Evolutionary conservation across 2,329 filamentous ascomycete species (phyloP).

Genomic region (Penicillium sp.): DNA sequence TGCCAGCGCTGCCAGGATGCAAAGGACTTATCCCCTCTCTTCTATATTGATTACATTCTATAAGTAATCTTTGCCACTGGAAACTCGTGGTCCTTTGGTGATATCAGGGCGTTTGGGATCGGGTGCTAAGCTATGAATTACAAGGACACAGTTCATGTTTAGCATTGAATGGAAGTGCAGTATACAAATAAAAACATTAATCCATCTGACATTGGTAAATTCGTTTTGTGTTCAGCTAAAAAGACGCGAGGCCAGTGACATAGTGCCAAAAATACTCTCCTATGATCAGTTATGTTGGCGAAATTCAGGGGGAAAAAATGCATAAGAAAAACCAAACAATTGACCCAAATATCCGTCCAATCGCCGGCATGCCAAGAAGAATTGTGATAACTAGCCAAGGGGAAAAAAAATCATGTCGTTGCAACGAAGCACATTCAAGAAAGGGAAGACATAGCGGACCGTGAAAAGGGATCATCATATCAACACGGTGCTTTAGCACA

Average conservation of each 20-base stretch:
- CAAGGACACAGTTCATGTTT: neutral
- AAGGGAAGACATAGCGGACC: conserved; percentile 6
- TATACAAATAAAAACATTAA: neutral
- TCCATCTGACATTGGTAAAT: neutral
- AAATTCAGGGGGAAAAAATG: neutral
- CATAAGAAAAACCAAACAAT: neutral
- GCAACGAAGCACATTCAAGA: conserved; percentile 1
- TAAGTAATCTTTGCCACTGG: neutral
- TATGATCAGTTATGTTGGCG: neutral
- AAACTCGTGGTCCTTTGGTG: neutral
- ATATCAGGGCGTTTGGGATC: neutral
- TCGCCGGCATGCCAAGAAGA: conserved; percentile 13
- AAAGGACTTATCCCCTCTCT: neutral
- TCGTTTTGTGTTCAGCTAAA: neutral
- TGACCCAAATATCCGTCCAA: conserved; percentile 12
- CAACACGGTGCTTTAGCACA: conserved; percentile 7
- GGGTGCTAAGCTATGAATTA: neutral
- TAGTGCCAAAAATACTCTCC: neutral
- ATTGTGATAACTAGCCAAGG: neutral
- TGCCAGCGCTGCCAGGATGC: no score
- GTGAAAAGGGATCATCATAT: conserved; percentile 8
- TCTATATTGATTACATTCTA: neutral
- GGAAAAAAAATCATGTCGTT: conserved; percentile 9
- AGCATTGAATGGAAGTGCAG: no score
- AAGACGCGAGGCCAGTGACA: neutral